Evolutionary conservation across 768 basidiomycete genomes (phyloP).

Genomic region (Mycena maculata): DNA sequence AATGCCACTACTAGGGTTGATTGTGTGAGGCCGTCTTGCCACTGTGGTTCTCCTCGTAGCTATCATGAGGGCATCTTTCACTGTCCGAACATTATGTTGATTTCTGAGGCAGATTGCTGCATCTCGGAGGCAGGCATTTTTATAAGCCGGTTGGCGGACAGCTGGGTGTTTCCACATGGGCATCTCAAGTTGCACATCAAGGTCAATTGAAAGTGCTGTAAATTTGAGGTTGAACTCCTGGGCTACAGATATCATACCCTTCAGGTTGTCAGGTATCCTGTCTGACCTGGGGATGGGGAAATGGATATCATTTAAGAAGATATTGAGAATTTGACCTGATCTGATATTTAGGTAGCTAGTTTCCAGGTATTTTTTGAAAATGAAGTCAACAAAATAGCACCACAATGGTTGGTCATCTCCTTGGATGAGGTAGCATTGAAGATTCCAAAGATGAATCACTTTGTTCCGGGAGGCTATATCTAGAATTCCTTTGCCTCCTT

Average conservation of each 20-base stretch:
- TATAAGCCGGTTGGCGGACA: neutral
- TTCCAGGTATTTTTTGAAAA: neutral
- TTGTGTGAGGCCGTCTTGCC: neutral
- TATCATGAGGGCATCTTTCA: neutral
- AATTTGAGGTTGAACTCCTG: constrained; percentile 7
- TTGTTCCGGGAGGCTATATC: neutral
- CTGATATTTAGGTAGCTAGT: constrained; percentile 7
- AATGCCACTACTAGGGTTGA: constrained; percentile 14
- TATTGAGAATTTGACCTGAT: neutral
- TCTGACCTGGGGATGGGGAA: neutral
- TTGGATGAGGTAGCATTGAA: neutral
- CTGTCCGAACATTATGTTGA: neutral
- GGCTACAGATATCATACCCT: neutral
- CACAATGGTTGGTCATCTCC: neutral
- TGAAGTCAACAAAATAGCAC: constrained; percentile 11
- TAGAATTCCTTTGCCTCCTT: constrained; percentile 10
- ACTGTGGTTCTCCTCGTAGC: neutral
- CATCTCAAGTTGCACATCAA: constrained; percentile 5
- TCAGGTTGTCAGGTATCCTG: neutral
- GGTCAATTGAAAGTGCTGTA: constrained; percentile 2
- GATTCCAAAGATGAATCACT: constrained; percentile 10
- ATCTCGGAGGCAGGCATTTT: neutral
- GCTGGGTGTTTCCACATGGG: constrained; percentile 2
- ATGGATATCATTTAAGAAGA: neutral
- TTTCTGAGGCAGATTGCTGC: constrained; percentile 2